phyloP scores from a whole-genome alignment of 306 rosid species.

The Herpetospermum pedunculosum region DNA sequence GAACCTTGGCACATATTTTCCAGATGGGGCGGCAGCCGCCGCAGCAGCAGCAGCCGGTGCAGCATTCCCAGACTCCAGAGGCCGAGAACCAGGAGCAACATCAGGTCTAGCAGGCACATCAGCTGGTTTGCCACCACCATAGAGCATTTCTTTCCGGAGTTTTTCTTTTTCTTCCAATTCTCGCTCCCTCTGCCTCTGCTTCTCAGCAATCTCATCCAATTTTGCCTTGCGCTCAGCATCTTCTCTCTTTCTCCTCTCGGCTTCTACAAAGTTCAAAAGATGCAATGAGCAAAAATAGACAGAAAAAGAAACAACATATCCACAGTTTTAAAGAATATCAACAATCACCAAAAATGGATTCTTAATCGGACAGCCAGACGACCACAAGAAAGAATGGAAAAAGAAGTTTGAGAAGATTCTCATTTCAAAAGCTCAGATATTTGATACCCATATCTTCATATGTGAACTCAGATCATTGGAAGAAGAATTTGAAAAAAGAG shows the following conservation, averaged over 20 bases:
- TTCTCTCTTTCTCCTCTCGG: conserved; percentile 65
- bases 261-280: conserved; percentile 37
- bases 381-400: not conserved
- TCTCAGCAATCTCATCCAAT: conserved; percentile 64
- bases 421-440: not conserved
- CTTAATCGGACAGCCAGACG: not conserved
- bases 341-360: not conserved
- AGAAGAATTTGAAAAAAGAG: not conserved
- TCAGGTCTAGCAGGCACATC: conserved; percentile 30
- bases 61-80: conserved; percentile 28
- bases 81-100: conserved; percentile 27
- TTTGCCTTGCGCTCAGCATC: conserved; percentile 63
- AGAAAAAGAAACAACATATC: not conserved
- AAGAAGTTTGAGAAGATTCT: not conserved
- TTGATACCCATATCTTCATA: not conserved
- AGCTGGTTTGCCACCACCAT: conserved; percentile 22
- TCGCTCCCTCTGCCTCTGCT: conserved; percentile 66
- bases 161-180: conserved; percentile 78
- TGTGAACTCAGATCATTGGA: not conserved
- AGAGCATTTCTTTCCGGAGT: conserved; percentile 42
- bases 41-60: conserved; percentile 30
- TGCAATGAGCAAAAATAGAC: not conserved
- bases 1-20: conserved; percentile 59
- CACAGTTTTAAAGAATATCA: too few relatives aligned
- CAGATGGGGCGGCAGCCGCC: conserved; percentile 15